Evolutionary conservation across 75 land plant species (phyloP).

Genomic region (Selaginella moellendorffii): DNA sequence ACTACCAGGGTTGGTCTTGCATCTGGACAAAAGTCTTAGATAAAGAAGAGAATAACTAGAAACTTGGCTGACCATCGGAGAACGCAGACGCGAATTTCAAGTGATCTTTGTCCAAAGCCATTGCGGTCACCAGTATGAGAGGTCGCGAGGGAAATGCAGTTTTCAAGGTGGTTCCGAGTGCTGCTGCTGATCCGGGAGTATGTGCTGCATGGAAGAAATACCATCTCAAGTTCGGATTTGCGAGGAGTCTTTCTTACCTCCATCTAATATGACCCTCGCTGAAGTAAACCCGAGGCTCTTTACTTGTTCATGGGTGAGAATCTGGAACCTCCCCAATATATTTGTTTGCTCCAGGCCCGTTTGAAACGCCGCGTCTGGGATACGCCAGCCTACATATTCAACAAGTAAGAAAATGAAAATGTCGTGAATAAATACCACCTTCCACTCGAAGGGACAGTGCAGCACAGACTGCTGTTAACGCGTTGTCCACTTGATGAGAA

Average conservation of each 20-base stretch:
- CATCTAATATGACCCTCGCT: conserved; percentile 59
- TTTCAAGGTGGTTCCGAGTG: conserved; percentile 37
- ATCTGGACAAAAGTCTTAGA: background rate
- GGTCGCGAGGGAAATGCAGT: conserved; percentile 35
- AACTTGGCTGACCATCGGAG: conserved; percentile 55
- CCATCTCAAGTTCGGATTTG: background rate
- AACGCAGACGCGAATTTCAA: conserved; percentile 49
- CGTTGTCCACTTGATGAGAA: conserved; percentile 75
- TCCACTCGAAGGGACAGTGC: conserved; percentile 58
- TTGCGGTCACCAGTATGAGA: conserved; percentile 64
- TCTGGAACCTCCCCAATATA: conserved; percentile 67
- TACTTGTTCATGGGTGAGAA: conserved; percentile 30
- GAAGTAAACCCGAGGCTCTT: conserved; percentile 33
- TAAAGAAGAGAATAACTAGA: too few relatives aligned
- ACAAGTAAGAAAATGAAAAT: background rate
- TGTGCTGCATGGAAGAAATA: conserved; percentile 43
- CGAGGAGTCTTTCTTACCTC: conserved; percentile 45
- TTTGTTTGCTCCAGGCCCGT: conserved; percentile 46
- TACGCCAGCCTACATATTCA: conserved; percentile 42
- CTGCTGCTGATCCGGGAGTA: conserved; percentile 76
- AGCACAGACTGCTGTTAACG: conserved; percentile 57
- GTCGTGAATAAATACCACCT: conserved; percentile 31
- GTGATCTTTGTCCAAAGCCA: conserved; percentile 94
- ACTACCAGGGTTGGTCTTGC: background rate
- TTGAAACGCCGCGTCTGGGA: conserved; percentile 49